Conservation (phyloP, 805 yeast genomes). For the Candida manassasensis region DNA sequence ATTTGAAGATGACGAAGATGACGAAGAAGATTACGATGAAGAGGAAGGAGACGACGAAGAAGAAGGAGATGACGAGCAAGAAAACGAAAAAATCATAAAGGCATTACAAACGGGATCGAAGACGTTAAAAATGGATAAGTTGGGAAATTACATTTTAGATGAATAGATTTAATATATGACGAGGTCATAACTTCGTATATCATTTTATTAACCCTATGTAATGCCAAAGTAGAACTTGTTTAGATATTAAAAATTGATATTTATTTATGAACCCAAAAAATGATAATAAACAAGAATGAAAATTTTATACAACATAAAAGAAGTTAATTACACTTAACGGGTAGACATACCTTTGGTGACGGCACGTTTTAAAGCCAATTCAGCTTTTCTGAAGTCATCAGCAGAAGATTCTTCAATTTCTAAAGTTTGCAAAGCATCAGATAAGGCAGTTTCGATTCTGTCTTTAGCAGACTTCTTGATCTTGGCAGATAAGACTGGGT, state of each 20-base stretch:
- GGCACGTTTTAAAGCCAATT: slow-evolving; percentile 97
- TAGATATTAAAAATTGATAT: slow-evolving; percentile 9
- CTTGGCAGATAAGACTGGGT: slow-evolving; percentile 97
- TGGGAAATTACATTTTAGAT: slow-evolving; percentile 76
- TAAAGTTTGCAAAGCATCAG: slow-evolving; percentile 97
- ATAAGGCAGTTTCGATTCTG: slow-evolving; percentile 95
- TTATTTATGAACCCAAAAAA: slow-evolving; percentile 12
- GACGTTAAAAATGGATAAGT: slow-evolving; percentile 71
- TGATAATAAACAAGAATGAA: slow-evolving; percentile 12
- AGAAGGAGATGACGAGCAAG: slow-evolving; percentile 28
- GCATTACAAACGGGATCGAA: slow-evolving; percentile 62
- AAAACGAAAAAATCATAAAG: slow-evolving; percentile 57
- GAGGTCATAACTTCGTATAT: too few species aligned
- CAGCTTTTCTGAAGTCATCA: slow-evolving; percentile 98
- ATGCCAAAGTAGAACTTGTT: too few species aligned
- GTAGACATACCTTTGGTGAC: slow-evolving; percentile 99
- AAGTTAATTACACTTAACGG: slow-evolving; percentile 56
- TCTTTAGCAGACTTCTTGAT: slow-evolving; percentile 96
- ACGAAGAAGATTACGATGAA: slow-evolving; percentile 36
- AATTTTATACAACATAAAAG: slow-evolving; percentile 11
- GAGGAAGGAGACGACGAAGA: slow-evolving; percentile 30
- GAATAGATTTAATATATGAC: too few species aligned
- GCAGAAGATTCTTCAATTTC: slow-evolving; percentile 95
- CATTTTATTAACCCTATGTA: too few species aligned
- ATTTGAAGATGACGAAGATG: slow-evolving; percentile 39